Evolutionary conservation across 768 basidiomycete genomes (phyloP).

Genomic region (Hirschioporus abietinus): DNA sequence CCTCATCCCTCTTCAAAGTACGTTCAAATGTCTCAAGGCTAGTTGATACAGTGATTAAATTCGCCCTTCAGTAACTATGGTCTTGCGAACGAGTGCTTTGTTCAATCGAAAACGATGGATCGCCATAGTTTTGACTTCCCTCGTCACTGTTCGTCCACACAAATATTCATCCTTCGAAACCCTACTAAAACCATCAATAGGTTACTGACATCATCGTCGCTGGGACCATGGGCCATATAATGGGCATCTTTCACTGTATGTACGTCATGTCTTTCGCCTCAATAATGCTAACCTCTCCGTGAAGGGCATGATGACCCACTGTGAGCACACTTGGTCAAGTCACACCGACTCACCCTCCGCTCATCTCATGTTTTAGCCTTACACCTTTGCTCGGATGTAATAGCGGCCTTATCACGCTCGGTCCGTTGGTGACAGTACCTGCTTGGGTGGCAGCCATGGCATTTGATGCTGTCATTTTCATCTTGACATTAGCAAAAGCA

Average conservation of each 20-base stretch:
- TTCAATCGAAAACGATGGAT: not conserved
- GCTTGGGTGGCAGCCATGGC: not conserved
- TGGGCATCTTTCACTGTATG: not conserved
- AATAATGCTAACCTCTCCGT: not conserved
- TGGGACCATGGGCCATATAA: not conserved
- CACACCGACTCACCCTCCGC: not conserved
- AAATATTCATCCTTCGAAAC: not conserved
- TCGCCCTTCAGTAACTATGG: not conserved
- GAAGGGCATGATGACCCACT: not conserved
- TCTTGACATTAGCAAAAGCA: not conserved
- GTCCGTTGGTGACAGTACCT: not conserved
- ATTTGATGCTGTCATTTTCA: not conserved
- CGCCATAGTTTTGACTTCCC: not conserved
- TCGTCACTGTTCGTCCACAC: not conserved
- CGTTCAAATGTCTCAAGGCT: not conserved
- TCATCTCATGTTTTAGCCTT: not conserved
- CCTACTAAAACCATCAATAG: not conserved
- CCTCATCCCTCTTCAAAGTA: not conserved
- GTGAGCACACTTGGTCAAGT: not conserved
- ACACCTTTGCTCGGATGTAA: not conserved
- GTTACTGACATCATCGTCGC: not conserved
- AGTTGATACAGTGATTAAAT: not conserved
- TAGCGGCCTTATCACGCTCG: not conserved
- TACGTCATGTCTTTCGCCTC: not conserved
- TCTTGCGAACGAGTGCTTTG: not conserved